Percentiles rank a stretch among this genome's conserved stretches.
Conservation (phyloP, 352 stramenopile species). For the Phytophthora pistaciae region DNA sequence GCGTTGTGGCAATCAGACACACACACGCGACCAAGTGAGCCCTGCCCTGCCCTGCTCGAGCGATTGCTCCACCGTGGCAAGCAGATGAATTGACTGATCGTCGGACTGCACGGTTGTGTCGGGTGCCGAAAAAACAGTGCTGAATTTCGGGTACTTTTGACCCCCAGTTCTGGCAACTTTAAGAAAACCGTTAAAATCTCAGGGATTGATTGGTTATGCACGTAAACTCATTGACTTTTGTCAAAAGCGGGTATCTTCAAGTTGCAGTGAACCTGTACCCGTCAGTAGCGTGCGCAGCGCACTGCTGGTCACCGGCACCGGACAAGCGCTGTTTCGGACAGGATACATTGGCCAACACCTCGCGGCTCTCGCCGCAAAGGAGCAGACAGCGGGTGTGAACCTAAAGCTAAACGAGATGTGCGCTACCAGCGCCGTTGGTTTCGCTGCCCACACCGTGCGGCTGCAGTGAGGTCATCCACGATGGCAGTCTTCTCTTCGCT, state of each 20-base stretch:
- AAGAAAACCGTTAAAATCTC: neutral
- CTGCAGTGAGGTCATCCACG: neutral
- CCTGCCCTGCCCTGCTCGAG: conserved; percentile 8
- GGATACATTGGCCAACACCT: conserved; percentile 9
- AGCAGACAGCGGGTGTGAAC: conserved; percentile 1
- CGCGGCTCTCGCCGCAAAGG: conserved; percentile 1
- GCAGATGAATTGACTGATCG: conserved; percentile 28
- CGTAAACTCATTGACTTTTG: conserved; percentile 2
- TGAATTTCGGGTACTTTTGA: conserved; percentile 7
- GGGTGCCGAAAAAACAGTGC: conserved; percentile 18
- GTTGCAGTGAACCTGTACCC: conserved; percentile 13
- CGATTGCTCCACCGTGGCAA: conserved; percentile 16
- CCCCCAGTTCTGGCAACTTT: neutral
- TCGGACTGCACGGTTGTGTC: conserved; percentile 11
- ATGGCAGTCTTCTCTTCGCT: neutral
- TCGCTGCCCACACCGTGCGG: neutral
- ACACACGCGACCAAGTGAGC: neutral
- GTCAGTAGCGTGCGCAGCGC: neutral
- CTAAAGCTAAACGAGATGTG: conserved; percentile 8
- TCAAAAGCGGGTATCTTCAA: conserved; percentile 10
- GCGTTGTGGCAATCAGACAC: conserved; percentile 9
- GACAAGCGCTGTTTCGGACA: conserved; percentile 14
- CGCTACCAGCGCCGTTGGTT: conserved; percentile 1
- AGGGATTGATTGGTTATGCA: conserved; percentile 6
- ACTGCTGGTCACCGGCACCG: neutral